A percentile compares a stretch with the other conserved stretches of the same genome.
phyloP scores from a whole-genome alignment of 2,329 filamentous ascomycete species.

The Trichoderma lentiforme region DNA sequence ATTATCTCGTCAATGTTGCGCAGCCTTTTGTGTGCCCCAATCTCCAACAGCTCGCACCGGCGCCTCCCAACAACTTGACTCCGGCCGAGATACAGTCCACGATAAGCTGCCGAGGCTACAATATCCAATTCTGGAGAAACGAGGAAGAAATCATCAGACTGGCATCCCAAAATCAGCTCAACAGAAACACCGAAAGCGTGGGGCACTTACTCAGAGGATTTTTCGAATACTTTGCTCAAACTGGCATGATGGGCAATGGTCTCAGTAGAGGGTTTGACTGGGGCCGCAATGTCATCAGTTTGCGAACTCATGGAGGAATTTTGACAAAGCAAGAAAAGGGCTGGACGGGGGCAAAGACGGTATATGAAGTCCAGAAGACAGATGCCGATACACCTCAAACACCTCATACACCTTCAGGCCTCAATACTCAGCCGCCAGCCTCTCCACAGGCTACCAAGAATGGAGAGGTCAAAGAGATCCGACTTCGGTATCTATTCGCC shows the following conservation, averaged over 20 bases:
- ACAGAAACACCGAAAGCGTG: constrained; percentile 65
- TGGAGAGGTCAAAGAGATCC: constrained; percentile 61
- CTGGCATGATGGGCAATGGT: constrained; percentile 50
- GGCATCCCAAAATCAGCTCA: constrained; percentile 57
- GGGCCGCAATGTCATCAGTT: constrained; percentile 73
- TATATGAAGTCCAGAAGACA: constrained; percentile 47
- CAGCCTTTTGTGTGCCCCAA: constrained; percentile 82
- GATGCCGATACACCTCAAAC: neutral
- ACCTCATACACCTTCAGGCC: neutral
- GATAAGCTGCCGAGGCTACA: constrained; percentile 57
- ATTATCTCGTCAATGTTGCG: constrained; percentile 82
- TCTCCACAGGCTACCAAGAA: constrained; percentile 28
- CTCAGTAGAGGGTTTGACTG: constrained; percentile 67
- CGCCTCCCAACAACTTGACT: constrained; percentile 34
- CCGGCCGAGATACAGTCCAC: constrained; percentile 25
- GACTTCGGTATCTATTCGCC: constrained; percentile 78
- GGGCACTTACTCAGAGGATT: constrained; percentile 76
- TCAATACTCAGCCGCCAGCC: constrained; percentile 18
- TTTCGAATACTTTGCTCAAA: constrained; percentile 79
- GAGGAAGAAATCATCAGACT: constrained; percentile 65
- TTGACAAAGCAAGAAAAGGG: constrained; percentile 73
- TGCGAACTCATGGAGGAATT: constrained; percentile 68
- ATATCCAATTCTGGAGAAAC: constrained; percentile 75
- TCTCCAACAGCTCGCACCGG: constrained; percentile 59
- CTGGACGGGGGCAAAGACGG: constrained; percentile 80